Base-by-base conservation (phyloP, 306 rosid genomes). In the Lathyrus aphaca region DNA sequence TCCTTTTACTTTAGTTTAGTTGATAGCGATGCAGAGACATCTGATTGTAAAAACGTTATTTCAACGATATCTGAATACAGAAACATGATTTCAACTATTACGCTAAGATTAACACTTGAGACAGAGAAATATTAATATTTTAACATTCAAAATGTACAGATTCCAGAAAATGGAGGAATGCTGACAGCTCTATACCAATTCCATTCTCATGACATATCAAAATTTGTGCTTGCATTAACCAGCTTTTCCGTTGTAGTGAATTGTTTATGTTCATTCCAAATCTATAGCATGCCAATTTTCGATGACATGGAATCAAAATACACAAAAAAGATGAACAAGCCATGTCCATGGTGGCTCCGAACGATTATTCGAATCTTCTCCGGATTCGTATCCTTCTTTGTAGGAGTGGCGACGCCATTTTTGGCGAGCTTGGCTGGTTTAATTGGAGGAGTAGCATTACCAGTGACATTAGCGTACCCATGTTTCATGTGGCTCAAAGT, bases 311-410 rank as follows among this genome's bases (percentile, higher is more conserved):
- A 84, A 21, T 81, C 88, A 42, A n/a, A 19, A 6, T 84, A 78
- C 83, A 78, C 83, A 0, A 57, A 4, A 11, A 78, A 72, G 40
- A 74, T 45, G 85, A 84, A 81, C 49, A 63, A 78, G 66, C 77
- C 85, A 0, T 84, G 88, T 29, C 88, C 88, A 0, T 43, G 85
- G 85, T 84, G 88, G 88, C 75, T 84, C 3, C 70, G 88, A 0
- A 13, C 69, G 27, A 1, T 53, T 4, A n/a, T 78, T 65, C 38
- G 88, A 14, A 45, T 82, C 14, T 46, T 84, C 55, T 67, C 68
- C 0, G 88, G 88, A 18, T 84, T 74, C 1, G 0, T 70, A 0
- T 66, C 77, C 55, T 84, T 84, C 77, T 72, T 84, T 10, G 37
- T 78, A 17, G 85, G 32, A 5, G 85, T 72, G 72, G 88, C 88